phyloP scores from a whole-genome alignment of 192 early-diverging fungal genomes.

The Haplosporangium gracile region DNA sequence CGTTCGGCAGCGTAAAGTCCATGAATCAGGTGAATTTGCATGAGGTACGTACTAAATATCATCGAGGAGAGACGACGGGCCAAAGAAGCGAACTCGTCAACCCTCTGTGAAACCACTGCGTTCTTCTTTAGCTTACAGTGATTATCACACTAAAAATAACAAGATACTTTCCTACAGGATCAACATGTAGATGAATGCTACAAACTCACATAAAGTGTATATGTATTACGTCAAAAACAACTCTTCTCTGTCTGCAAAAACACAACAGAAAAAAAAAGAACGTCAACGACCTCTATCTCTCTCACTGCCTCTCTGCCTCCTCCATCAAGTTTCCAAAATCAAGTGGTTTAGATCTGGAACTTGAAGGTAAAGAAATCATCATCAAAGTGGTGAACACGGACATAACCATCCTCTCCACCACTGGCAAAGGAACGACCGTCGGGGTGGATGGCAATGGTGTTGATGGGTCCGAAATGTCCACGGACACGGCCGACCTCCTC shows the following conservation, averaged over 20 bases:
- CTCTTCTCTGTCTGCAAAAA: not conserved
- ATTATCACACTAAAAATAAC: no score
- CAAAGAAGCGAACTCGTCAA: not conserved
- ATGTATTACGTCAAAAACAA: slow-evolving; percentile 5
- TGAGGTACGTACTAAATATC: not conserved
- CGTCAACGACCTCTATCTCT: not conserved
- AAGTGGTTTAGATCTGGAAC: slow-evolving; percentile 65
- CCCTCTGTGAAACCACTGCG: not conserved
- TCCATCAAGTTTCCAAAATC: not conserved
- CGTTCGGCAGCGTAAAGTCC: no score
- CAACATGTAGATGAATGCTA: not conserved
- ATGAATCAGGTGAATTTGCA: not conserved
- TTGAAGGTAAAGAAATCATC: slow-evolving; percentile 96
- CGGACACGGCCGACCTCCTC: slow-evolving; percentile 97
- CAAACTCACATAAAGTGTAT: slow-evolving; percentile 2
- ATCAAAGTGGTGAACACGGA: slow-evolving; percentile 97
- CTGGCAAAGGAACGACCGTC: slow-evolving; percentile 93
- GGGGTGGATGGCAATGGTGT: slow-evolving; percentile 97
- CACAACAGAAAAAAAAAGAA: not conserved
- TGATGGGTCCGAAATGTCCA: slow-evolving; percentile 99
- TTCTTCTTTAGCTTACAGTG: no score
- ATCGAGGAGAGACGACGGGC: not conserved
- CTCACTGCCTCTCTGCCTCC: not conserved
- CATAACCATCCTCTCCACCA: slow-evolving; percentile 99
- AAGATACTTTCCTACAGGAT: no score